Percentiles rank a stretch among this genome's conserved stretches.
These are phyloP conservation scores for Eucalyptus camaldulensis DNA, from an alignment of 345 rosid species.

Conservation along the genomic window DNA sequence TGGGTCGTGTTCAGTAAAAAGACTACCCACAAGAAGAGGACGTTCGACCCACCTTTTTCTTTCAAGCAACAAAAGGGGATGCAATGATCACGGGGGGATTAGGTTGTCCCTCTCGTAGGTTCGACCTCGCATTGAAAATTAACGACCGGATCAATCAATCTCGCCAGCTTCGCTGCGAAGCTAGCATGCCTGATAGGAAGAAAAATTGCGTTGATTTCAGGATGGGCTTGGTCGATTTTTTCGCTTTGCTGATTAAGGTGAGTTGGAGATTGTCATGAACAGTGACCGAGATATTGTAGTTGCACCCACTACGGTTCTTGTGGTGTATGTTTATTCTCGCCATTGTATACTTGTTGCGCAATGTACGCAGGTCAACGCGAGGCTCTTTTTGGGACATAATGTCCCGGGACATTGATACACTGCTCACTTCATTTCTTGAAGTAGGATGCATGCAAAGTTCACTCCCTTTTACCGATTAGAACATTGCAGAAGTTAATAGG, in stretches of 20 bases:
- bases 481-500: no score
- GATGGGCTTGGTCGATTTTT: neutral
- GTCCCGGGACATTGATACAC: no score
- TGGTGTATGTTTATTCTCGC: no score
- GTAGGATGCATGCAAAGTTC: no score
- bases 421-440: no score
- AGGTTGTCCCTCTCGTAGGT: neutral
- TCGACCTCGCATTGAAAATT: neutral
- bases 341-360: no score
- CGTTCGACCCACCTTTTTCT: slow-evolving; percentile 12
- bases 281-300: neutral
- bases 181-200: neutral
- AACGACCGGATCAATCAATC: neutral
- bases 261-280: neutral
- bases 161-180: neutral
- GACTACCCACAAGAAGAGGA: neutral
- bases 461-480: no score
- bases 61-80: neutral
- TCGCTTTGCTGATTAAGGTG: neutral
- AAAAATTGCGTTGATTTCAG: neutral
- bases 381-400: no score
- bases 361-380: no score
- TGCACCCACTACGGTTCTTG: no score
- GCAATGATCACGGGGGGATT: neutral
- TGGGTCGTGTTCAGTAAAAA: neutral